Evolutionary conservation across 2,329 filamentous ascomycete genomes (phyloP), one percentile per base, ranked within the genome.

Genomic region (Colletotrichum sp.): DNA sequence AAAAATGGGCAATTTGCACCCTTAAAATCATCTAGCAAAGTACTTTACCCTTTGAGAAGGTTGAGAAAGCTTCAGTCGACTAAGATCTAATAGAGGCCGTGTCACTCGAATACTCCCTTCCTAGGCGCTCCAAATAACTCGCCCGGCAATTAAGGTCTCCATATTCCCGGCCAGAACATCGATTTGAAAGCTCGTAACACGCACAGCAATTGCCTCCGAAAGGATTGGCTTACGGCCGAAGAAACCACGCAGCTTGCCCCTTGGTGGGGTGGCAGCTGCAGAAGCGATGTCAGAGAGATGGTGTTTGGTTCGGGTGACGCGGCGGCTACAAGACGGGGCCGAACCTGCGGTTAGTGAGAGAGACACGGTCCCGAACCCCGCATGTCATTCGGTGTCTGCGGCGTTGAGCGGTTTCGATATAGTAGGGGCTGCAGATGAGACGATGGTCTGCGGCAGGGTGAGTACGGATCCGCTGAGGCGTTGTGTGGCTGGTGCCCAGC

Each of bases 321-420:
- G 26, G 56, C 56, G 56, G 26, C 18, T 59, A 32, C 43, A 48
- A 48, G 43, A 21, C 43, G 56, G 26, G 28, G 14, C 18, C 26
- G 9, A 28, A 59, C 24, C 1, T 59, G 56, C 56, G 13, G 26
- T 26, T 12, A 28, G 56, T 12, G 28, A 30, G 56, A 30, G 3
- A n/a, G 8, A 30, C 10, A n/a, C 13, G 56, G 24, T 59, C 5
- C 56, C 56, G 28, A 28, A n/a, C 7, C 26, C 28, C 28, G 8
- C 58, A 24, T 61, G 28, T 16, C 5, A 21, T 48, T 24, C 28
- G 32, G n/a, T 21, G 12, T 61, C 12, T 34, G 93, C 94, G 13
- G 90, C 86, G 3, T 90, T 91, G 13, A 93, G 94, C 81, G 76
- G 96, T 90, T 75, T 94, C 87, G 38, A 88, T 77, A 94, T 94